phyloP scores from a whole-genome alignment of 2,329 filamentous ascomycete genomes.

The Seiridium unicorne region DNA sequence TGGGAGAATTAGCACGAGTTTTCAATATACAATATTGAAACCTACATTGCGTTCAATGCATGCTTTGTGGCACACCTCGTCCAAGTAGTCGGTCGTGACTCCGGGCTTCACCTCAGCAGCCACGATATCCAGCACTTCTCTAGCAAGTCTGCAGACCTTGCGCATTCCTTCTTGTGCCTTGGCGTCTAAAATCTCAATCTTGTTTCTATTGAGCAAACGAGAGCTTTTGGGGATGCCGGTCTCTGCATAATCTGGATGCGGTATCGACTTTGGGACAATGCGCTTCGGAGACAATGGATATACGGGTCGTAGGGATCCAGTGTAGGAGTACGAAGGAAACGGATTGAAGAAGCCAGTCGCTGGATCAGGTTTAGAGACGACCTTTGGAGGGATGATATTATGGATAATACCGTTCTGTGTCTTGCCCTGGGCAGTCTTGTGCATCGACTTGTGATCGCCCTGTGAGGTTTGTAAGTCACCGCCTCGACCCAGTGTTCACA shows the following conservation, averaged over 20 bases:
- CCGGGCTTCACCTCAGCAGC: constrained; percentile 67
- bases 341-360: constrained; percentile 88
- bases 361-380: constrained; percentile 89
- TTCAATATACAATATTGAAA: neutral
- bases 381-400: constrained; percentile 72
- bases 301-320: constrained; percentile 78
- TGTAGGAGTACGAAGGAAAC: constrained; percentile 82
- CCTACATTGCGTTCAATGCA: constrained; percentile 69
- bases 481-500: neutral
- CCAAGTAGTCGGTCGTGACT: constrained; percentile 73
- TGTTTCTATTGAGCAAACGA: constrained; percentile 67
- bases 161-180: constrained; percentile 70
- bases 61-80: constrained; percentile 74
- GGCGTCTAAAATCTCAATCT: constrained; percentile 68
- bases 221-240: constrained; percentile 72
- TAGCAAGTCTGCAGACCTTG: constrained; percentile 67
- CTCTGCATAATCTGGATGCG: constrained; percentile 81
- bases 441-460: constrained; percentile 78
- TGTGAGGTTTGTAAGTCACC: constrained; percentile 31
- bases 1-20: neutral
- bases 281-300: constrained; percentile 78
- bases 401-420: constrained; percentile 67
- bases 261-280: constrained; percentile 75
- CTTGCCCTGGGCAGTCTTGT: constrained; percentile 63
- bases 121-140: constrained; percentile 74